Evolutionary conservation across 192 early-diverging fungal species (phyloP).

Genomic region (Linnemannia zychae): DNA sequence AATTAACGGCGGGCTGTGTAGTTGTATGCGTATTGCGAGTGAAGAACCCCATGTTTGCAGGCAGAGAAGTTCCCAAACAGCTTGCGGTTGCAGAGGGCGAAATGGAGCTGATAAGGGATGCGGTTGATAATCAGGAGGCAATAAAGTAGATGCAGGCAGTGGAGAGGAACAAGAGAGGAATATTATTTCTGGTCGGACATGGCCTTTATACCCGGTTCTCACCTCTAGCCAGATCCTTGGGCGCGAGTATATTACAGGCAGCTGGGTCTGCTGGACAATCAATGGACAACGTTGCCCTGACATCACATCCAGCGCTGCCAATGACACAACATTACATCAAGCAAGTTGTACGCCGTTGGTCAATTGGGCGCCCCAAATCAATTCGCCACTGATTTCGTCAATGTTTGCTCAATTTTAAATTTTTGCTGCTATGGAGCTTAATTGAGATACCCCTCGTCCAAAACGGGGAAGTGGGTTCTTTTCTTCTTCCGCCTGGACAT

Average conservation of each 20-base stretch:
- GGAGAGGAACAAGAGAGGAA: neutral
- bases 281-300: conserved; percentile 1
- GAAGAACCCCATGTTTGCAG: conserved; percentile 6
- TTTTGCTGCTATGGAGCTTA: too few species aligned
- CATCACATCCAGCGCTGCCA: neutral
- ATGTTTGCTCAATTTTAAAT: too few species aligned
- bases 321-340: neutral
- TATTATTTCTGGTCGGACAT: neutral
- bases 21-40: conserved; percentile 2
- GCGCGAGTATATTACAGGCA: neutral
- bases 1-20: conserved; percentile 8
- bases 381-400: too few species aligned
- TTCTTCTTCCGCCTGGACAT: neutral
- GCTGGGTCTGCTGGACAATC: neutral
- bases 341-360: neutral
- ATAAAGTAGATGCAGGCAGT: conserved; percentile 2
- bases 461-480: too few species aligned
- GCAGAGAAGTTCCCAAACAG: conserved; percentile 4
- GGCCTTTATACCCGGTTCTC: neutral
- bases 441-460: too few species aligned
- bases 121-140: conserved; percentile 1
- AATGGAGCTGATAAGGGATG: conserved; percentile 7
- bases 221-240: neutral
- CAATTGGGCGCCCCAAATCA: neutral
- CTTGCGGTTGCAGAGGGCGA: conserved; percentile 10